Percentiles rank a stretch among this genome's conserved stretches.
Conservation (phyloP, 2,329 filamentous ascomycete species). For the Cercospora zeae-maydis region DNA sequence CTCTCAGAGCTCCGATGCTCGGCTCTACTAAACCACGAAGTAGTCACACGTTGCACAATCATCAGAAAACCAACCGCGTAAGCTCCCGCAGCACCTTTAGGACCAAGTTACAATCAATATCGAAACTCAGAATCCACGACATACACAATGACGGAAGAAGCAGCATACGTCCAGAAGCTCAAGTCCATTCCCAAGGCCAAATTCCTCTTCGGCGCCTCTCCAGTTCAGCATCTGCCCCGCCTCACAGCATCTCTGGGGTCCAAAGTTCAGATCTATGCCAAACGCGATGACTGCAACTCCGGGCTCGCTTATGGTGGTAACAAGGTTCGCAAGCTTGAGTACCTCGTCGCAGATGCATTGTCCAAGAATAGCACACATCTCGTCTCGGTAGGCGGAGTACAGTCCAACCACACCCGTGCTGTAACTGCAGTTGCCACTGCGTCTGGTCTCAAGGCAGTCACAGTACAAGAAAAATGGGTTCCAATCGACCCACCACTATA, state of each 20-base stretch:
- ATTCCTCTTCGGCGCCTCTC: constrained; percentile 65
- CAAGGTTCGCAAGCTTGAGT: constrained; percentile 41
- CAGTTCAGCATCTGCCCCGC: constrained; percentile 63
- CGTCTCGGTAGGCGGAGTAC: constrained; percentile 38
- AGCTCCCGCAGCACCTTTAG: background rate
- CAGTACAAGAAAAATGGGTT: constrained; percentile 35
- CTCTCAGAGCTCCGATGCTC: background rate
- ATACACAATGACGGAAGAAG: constrained; percentile 10
- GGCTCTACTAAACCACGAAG: background rate
- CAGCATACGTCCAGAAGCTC: constrained; percentile 25
- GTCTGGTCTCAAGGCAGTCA: constrained; percentile 34
- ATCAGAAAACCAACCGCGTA: background rate
- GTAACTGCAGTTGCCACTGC: constrained; percentile 37
- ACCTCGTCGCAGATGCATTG: constrained; percentile 37
- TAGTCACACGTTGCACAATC: background rate
- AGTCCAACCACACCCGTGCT: constrained; percentile 40
- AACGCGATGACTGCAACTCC: constrained; percentile 61
- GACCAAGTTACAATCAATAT: background rate
- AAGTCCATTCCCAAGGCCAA: constrained; percentile 54
- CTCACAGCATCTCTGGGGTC: constrained; percentile 58
- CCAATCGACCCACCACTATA: constrained; percentile 30
- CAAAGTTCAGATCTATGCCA: constrained; percentile 62
- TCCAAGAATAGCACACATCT: constrained; percentile 32
- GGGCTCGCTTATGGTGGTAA: constrained; percentile 40
- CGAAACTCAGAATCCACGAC: background rate